Conservation (phyloP, 2,329 filamentous ascomycete species). For the Fusarium sulawesiense region DNA sequence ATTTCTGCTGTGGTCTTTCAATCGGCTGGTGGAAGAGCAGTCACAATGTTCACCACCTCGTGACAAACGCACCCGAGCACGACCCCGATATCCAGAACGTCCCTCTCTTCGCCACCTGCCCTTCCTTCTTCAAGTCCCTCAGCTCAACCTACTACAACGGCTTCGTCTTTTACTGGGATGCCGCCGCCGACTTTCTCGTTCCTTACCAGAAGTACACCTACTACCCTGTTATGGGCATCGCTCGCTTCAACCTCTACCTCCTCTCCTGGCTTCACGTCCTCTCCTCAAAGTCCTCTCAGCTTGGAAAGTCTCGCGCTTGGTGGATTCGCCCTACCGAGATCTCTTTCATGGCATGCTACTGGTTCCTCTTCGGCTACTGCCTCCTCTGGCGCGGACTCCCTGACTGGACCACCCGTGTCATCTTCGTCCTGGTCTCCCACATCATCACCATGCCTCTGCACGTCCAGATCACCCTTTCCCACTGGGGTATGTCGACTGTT, state of each 20-base stretch:
- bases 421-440: conserved; percentile 73
- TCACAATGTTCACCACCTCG: conserved; percentile 75
- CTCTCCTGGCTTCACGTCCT: conserved; percentile 75
- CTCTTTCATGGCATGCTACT: conserved; percentile 71
- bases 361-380: conserved; percentile 76
- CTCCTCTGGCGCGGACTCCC: conserved; percentile 71
- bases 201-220: conserved; percentile 74
- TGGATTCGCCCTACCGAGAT: conserved; percentile 76
- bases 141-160: conserved; percentile 73
- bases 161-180: conserved; percentile 72
- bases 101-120: conserved; percentile 75
- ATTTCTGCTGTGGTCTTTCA: conserved; percentile 73
- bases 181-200: conserved; percentile 68
- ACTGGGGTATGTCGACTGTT: conserved; percentile 77
- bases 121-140: conserved; percentile 73
- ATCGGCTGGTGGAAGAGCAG: conserved; percentile 78
- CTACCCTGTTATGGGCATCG: conserved; percentile 74
- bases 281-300: conserved; percentile 63
- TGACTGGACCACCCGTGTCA: conserved; percentile 66
- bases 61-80: conserved; percentile 72
- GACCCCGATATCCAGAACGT: conserved; percentile 74
- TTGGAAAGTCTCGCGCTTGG: conserved; percentile 68
- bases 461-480: conserved; percentile 77
- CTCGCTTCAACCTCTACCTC: conserved; percentile 78
- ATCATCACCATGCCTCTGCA: conserved; percentile 75